Base-by-base conservation (phyloP, 2,329 filamentous ascomycete genomes). In the Paramyrothecium sp. region DNA sequence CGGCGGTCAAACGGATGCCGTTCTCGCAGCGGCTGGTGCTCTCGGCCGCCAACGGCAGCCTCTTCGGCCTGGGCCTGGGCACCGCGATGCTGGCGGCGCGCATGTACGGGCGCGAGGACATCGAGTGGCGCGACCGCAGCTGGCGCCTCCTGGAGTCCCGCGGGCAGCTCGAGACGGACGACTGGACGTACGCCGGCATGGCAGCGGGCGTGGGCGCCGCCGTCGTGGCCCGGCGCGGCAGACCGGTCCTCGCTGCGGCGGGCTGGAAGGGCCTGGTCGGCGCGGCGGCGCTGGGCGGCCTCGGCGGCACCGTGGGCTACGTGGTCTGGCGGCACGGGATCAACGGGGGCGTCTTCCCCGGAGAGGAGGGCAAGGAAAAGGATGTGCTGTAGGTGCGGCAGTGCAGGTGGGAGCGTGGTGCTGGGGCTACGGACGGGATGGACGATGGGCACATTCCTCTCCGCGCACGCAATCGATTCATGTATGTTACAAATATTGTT, bases 61-160 rank as follows among this genome's bases (percentile, higher is more conserved):
- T 81, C 2, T 60, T 80, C 23, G 81, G 78, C 1, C 65, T 79
- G 1, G 76, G 74, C 0, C 59, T 83, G 1, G 70, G 81, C 22
- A 71, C 71, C 2, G 57, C 79, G 4, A 78, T 73, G 61, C 72
- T 84, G 3, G 67, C 71, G 26, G 74, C 66, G 0, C 73, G 79
- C 2, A 88, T 89, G 85, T 72, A 72, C 54, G 83, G 81, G 0
- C 75, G 77, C 17, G 78, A 84, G 61, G 75, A 80, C 46, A 83
- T 89, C 33, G 85, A 89, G 69, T 89, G 86, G 86, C 71, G 81
- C 64, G 86, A 89, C 66, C 76, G 87, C 19, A 79, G 80, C 56
- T 89, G 86, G 85, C 74, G 86, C 30, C 65, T 89, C 53, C 63
- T 86, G 48, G 82, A 82, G 70, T 88, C 83, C 60, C 67, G 71